Conservation (phyloP, 805 yeast species). For the Yamadazyma kitorensis region DNA sequence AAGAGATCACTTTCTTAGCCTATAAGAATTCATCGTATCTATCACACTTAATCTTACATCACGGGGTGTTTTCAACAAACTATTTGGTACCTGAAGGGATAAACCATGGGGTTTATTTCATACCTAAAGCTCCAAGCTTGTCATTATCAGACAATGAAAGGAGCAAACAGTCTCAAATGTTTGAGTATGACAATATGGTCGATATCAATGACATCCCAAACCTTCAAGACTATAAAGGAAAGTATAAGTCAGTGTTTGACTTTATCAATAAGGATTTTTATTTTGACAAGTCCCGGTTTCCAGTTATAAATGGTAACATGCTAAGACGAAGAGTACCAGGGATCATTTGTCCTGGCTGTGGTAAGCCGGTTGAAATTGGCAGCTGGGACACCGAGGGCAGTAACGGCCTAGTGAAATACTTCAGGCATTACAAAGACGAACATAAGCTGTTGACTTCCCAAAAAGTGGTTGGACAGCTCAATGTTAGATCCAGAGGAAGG, state of each 20-base stretch:
- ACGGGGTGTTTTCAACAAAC: slow-evolving; percentile 13
- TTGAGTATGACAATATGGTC: too few species aligned
- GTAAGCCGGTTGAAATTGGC: slow-evolving; percentile 5
- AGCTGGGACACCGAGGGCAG: slow-evolving; percentile 12
- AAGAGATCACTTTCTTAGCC: slow-evolving; percentile 23
- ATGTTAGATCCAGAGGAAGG: too few species aligned
- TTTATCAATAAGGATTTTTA: too few species aligned
- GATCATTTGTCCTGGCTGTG: slow-evolving; percentile 20
- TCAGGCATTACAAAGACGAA: slow-evolving; percentile 1
- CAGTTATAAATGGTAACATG: too few species aligned
- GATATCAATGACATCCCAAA: slow-evolving; percentile 3
- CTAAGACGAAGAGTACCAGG: slow-evolving; percentile 15
- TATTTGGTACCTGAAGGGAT: neutral
- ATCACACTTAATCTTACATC: slow-evolving; percentile 27
- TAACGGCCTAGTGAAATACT: neutral
- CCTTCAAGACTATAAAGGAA: too few species aligned
- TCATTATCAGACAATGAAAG: too few species aligned
- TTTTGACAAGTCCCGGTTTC: too few species aligned
- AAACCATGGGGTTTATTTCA: slow-evolving; percentile 17
- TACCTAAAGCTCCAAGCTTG: too few species aligned
- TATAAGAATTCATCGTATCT: slow-evolving; percentile 29
- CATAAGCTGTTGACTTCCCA: too few species aligned
- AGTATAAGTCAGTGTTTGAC: too few species aligned
- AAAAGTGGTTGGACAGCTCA: too few species aligned
- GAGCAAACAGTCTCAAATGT: too few species aligned